Evolutionary conservation across 352 stramenopile genomes (phyloP), one percentile per base, ranked within the genome.

Genomic region (Globisporangium cylindrosporum): DNA sequence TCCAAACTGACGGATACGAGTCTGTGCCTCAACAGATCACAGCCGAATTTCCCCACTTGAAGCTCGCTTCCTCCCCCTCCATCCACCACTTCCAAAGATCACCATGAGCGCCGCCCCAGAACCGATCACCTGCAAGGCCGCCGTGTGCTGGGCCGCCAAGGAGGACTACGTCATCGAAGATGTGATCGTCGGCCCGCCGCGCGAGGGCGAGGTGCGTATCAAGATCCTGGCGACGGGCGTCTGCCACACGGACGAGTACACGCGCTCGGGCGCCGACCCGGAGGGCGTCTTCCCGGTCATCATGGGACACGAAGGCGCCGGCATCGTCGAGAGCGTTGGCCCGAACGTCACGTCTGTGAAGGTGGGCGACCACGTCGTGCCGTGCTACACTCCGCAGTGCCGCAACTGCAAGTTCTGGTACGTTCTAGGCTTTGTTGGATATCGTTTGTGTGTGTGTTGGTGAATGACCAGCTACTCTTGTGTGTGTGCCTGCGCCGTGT

Each of bases 331-430:
- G 68, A 94, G 86, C 69, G 85, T 94, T 7, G 88, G 87, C 3
- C 76, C 79, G 10, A 79, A 91, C 51, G 88, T 95, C 51, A 95
- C 85, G 9, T 84, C 76, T 27, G 51, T 95, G 62, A 87, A 95
- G 75, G 86, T 93, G 51, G 88, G 88, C 58, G 88, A 95, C 76
- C 84, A 98, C 72, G 95, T 98, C 41, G 96, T 99, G 73, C 97
- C 97, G 43, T 98, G 94, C 83, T 99, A 98, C 79, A 98, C 90
- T 62, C 90, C 91, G 60, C 84, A 97, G 72, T 97, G 89, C 82
- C 85, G 85, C 74, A 92, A 93, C 57, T 95, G 87, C 81, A 95
- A 95, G 73, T 95, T 95, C 70, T 95, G 87, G 78, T 87, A 58
- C 57, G 76, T 76, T 36, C 10, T 10, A 4, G 8, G 53, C 32